Evolutionary conservation across 805 yeast species (phyloP), one percentile per base, ranked within the genome.

Genomic region (Monosporozyma solicola): DNA sequence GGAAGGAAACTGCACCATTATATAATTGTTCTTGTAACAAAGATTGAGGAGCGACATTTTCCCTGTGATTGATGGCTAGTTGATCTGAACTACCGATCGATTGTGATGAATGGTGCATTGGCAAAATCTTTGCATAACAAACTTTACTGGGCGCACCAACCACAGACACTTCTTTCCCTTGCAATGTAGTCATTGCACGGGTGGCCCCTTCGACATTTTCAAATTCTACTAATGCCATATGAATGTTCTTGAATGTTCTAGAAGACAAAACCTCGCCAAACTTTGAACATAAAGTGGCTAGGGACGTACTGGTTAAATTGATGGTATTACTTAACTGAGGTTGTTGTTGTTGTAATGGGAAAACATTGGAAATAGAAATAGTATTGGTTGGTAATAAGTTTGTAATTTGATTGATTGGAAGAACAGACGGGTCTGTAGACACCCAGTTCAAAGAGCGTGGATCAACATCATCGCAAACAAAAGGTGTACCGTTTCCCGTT

Each of bases 101-200:
- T 35, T 57, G 62, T 29, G 61, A 57, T 41, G 61, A 59, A 55
- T 63, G 69, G 55, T 66, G 69, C 65, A 60, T 65, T 41, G 71
- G 78, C 59, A 68, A 61, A 33, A 89, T 79, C 62, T 85, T 87
- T 3, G 97, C 97, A 75, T 89, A 94, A 0, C 91, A 87, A 41
- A 89, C 87, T 41, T 80, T 73, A 65, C 94, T 80, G 16, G 85
- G 80, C 27, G 80, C 75, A 3, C 95, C 96, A 2, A 92, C 87
- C 55, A 83, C 79, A 1, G 72, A 69, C 41, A 92, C 74, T 62
- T 92, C 97, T 58, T 84, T 82, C 57, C 90, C 95, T 62, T 86
- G 88, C 63, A 91, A 77, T 49, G 76, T 80, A 15, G 87, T 85
- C 63, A 84, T 83, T 50, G 96, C 89, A 48, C 76, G 78, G 75